These are phyloP conservation scores for Lachancea lanzarotensis DNA, from an alignment of 805 yeast genomes.

Conservation along the genomic window DNA sequence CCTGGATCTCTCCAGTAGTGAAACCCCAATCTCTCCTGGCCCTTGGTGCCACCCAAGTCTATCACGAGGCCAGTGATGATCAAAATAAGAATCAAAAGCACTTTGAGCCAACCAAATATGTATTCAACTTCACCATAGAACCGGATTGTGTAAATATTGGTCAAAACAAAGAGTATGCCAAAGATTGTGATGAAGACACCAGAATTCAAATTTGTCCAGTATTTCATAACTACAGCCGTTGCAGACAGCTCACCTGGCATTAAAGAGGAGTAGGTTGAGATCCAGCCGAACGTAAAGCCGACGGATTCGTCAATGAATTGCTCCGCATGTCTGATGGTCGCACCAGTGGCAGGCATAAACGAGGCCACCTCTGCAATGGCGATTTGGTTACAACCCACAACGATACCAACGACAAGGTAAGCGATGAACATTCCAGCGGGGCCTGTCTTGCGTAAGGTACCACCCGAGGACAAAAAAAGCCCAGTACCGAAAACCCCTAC, in stretches of 20 bases:
- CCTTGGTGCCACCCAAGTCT: conserved; percentile 54
- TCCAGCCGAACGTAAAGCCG: conserved; percentile 57
- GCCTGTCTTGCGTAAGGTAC: conserved; percentile 54
- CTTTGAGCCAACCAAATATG: conserved; percentile 47
- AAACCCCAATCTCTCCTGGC: conserved; percentile 56
- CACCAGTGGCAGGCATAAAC: conserved; percentile 45
- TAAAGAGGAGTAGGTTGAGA: conserved; percentile 44
- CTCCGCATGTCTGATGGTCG: conserved; percentile 49
- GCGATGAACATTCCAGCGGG: conserved; percentile 57
- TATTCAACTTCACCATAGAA: conserved; percentile 70
- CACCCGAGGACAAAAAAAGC: conserved; percentile 64
- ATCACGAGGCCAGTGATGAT: conserved; percentile 49
- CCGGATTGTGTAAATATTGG: conserved; percentile 47
- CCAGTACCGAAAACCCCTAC: conserved; percentile 75
- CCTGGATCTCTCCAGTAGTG: conserved; percentile 56
- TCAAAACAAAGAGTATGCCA: conserved; percentile 40
- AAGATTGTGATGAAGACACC: conserved; percentile 45
- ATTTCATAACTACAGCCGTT: conserved; percentile 47
- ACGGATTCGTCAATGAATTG: conserved; percentile 51
- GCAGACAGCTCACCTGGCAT: conserved; percentile 48
- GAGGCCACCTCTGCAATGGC: conserved; percentile 60
- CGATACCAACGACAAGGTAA: conserved; percentile 45
- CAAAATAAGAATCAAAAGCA: conserved; percentile 53
- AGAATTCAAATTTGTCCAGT: conserved; percentile 44
- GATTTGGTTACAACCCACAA: conserved; percentile 54